Evolutionary conservation across 1,284 basidiomycete species (phyloP).

Genomic region (Spongiforma sp.): DNA sequence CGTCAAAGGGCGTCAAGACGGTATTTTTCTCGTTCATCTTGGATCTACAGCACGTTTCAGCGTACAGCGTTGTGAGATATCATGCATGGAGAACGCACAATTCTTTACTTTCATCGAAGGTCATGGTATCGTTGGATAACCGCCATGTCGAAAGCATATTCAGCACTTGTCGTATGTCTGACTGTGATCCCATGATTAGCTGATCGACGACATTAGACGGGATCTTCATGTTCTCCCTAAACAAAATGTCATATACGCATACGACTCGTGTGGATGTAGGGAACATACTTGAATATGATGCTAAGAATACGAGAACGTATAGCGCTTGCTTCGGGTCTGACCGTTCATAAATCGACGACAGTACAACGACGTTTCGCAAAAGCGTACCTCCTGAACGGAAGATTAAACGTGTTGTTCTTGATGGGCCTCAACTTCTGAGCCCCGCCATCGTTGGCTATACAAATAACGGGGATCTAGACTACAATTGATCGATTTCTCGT

Average conservation of each 20-base stretch:
- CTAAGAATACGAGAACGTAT: conserved; percentile 89
- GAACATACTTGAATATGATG: conserved; percentile 83
- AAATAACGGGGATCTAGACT: conserved; percentile 90
- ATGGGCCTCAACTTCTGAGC: conserved; percentile 94
- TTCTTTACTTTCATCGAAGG: conserved; percentile 89
- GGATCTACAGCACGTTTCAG: conserved; percentile 52
- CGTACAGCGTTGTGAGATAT: neutral
- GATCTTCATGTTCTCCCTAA: conserved; percentile 91
- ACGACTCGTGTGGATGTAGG: neutral
- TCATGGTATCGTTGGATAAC: conserved; percentile 76
- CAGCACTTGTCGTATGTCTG: conserved; percentile 95
- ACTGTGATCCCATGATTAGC: conserved; percentile 87
- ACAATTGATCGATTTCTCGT: neutral
- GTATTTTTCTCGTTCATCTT: conserved; percentile 93
- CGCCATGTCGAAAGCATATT: conserved; percentile 99
- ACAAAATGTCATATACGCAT: neutral
- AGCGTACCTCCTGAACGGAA: conserved; percentile 80
- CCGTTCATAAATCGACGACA: conserved; percentile 9
- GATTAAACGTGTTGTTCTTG: conserved; percentile 71
- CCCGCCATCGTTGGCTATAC: conserved; percentile 93
- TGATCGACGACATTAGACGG: conserved; percentile 92
- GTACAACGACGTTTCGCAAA: neutral
- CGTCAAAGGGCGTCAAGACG: conserved; percentile 90
- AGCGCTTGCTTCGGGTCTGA: conserved; percentile 74
- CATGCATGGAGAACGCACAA: conserved; percentile 60